Evolutionary conservation across 352 stramenopile genomes (phyloP).

Genomic region (Phytophthora citrophthora): DNA sequence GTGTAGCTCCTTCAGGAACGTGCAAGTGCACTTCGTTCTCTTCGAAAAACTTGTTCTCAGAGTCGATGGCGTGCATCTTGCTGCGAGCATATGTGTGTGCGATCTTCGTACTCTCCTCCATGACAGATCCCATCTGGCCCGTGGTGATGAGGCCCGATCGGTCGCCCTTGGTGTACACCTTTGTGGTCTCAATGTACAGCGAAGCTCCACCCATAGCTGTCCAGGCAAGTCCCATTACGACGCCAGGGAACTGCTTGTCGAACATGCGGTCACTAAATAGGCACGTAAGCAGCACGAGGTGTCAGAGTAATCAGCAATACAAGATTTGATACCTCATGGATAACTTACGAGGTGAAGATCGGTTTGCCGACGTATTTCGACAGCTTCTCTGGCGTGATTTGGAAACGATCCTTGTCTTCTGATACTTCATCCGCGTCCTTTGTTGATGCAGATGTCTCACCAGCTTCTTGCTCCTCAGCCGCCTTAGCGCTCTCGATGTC

Average conservation of each 20-base stretch:
- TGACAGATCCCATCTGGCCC: constrained; percentile 98
- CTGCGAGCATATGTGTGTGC: constrained; percentile 94
- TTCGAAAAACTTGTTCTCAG: constrained; percentile 95
- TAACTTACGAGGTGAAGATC: constrained; percentile 94
- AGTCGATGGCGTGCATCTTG: constrained; percentile 70
- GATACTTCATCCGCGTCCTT: constrained; percentile 17
- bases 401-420: constrained; percentile 75
- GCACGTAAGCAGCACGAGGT: constrained; percentile 5
- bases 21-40: constrained; percentile 97
- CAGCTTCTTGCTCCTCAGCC: constrained; percentile 44
- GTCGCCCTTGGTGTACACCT: constrained; percentile 72
- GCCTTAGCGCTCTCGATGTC: constrained; percentile 59
- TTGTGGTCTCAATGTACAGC: constrained; percentile 98
- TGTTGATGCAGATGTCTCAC: constrained; percentile 32
- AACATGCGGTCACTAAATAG: constrained; percentile 95
- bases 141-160: constrained; percentile 84
- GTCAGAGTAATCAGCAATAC: constrained; percentile 4
- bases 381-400: constrained; percentile 95
- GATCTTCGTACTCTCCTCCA: constrained; percentile 99
- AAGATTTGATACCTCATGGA: background rate
- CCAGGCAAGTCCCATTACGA: constrained; percentile 99
- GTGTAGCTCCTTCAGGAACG: constrained; percentile 98
- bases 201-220: constrained; percentile 98
- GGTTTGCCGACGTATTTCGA: constrained; percentile 98
- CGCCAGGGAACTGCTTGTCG: constrained; percentile 91